These are phyloP conservation scores for Geotrichum macrosporum DNA, from an alignment of 1,139 yeast genomes.

Conservation along the genomic window DNA sequence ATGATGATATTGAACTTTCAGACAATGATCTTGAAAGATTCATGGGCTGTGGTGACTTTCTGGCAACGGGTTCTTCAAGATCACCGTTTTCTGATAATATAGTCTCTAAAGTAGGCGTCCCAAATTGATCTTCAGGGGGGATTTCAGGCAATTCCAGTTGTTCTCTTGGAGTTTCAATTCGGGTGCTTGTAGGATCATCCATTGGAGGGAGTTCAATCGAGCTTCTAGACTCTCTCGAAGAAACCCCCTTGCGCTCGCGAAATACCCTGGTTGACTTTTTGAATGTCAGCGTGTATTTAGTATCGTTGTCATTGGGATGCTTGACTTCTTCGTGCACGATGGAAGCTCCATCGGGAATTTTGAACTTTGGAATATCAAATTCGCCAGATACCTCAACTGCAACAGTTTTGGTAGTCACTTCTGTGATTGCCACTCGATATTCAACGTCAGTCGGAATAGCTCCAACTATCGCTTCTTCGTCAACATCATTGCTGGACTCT, in stretches of 20 bases:
- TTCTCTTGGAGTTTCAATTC: neutral
- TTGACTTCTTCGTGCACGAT: conserved; percentile 26
- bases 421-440: conserved; percentile 30
- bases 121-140: neutral
- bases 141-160: neutral
- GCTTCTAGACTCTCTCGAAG: conserved; percentile 7
- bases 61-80: neutral
- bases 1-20: conserved; percentile 11
- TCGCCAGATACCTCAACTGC: conserved; percentile 27
- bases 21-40: conserved; percentile 10
- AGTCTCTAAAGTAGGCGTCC: conserved; percentile 6
- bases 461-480: conserved; percentile 29
- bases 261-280: conserved; percentile 25
- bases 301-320: conserved; percentile 18
- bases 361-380: conserved; percentile 21
- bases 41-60: neutral
- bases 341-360: conserved; percentile 28
- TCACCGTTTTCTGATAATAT: conserved; percentile 13
- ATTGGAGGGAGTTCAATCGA: conserved; percentile 6
- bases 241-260: conserved; percentile 27
- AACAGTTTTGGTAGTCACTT: conserved; percentile 26
- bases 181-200: conserved; percentile 7
- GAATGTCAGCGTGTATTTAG: conserved; percentile 26
- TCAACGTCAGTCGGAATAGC: conserved; percentile 31
- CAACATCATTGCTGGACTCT: conserved; percentile 23